These are phyloP conservation scores for Rosa hybrid DNA, from an alignment of 331 rosid species.

Conservation along the genomic window DNA sequence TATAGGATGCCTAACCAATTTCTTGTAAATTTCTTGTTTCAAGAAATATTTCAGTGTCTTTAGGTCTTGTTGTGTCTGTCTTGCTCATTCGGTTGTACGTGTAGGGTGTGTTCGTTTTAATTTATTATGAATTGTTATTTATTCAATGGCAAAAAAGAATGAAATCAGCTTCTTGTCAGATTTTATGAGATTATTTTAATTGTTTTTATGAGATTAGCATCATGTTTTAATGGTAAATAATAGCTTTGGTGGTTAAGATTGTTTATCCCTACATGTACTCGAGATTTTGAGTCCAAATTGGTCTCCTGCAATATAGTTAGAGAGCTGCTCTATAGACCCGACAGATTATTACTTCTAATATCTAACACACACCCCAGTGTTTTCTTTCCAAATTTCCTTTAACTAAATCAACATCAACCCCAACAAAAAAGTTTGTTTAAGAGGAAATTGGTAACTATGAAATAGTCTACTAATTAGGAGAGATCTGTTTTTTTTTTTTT, in stretches of 20 bases:
- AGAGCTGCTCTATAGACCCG: not conserved
- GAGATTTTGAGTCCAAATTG: not conserved
- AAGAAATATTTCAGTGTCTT: conserved; percentile 6
- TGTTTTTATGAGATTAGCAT: not conserved
- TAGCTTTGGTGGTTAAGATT: not conserved
- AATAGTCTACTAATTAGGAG: not conserved
- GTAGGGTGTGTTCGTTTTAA: not conserved
- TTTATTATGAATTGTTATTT: not conserved
- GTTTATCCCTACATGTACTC: not conserved
- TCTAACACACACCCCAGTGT: not conserved
- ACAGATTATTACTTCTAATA: not conserved
- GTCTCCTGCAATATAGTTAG: not conserved
- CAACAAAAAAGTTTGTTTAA: not conserved
- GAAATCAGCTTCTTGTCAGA: not conserved
- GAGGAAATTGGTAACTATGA: not conserved
- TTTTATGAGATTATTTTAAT: not conserved
- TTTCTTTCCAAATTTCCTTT: not conserved
- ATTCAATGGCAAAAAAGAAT: not conserved
- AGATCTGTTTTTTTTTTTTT: too few relatives aligned
- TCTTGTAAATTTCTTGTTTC: conserved; percentile 21
- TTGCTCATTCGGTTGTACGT: not conserved
- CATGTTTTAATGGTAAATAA: not conserved
- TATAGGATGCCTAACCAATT: conserved; percentile 23
- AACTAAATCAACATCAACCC: not conserved
- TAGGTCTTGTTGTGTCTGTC: not conserved